These are phyloP conservation scores for Diphasiastrum complanatum DNA, from an alignment of 83 land plant species.

Conservation along the genomic window DNA sequence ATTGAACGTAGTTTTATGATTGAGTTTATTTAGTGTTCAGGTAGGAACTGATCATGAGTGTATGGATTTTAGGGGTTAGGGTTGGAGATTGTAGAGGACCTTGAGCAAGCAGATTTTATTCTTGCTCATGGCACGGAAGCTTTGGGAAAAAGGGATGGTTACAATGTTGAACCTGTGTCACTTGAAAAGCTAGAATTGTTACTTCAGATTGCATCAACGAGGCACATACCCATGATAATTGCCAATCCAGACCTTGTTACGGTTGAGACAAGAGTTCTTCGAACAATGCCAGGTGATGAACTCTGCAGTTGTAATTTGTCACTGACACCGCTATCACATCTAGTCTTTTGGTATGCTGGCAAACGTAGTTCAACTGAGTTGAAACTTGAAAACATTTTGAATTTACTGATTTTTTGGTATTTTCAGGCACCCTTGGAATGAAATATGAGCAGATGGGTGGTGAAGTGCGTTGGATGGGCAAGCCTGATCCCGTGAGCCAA, in stretches of 20 bases:
- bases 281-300: conserved; percentile 70
- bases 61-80: conserved; percentile 48
- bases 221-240: conserved; percentile 67
- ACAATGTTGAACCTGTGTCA: conserved; percentile 30
- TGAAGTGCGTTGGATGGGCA: conserved; percentile 90
- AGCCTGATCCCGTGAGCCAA: conserved; percentile 58
- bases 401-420: neutral
- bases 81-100: conserved; percentile 55
- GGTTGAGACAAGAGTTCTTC: conserved; percentile 76
- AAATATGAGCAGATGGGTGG: conserved; percentile 80
- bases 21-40: neutral
- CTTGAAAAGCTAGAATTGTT: conserved; percentile 57
- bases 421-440: conserved; percentile 57
- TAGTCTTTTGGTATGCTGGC: neutral
- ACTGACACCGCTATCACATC: neutral
- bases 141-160: conserved; percentile 46
- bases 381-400: neutral
- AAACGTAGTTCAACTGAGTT: no score
- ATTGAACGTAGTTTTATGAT: no score
- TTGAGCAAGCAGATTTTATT: conserved; percentile 70
- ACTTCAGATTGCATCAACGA: conserved; percentile 45
- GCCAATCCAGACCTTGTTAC: conserved; percentile 92
- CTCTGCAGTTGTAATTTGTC: neutral
- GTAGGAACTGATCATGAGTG: neutral
- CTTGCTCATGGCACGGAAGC: conserved; percentile 91